Conservation (phyloP, 2,329 filamentous ascomycete genomes). For the Coniochaeta pulveracea region DNA sequence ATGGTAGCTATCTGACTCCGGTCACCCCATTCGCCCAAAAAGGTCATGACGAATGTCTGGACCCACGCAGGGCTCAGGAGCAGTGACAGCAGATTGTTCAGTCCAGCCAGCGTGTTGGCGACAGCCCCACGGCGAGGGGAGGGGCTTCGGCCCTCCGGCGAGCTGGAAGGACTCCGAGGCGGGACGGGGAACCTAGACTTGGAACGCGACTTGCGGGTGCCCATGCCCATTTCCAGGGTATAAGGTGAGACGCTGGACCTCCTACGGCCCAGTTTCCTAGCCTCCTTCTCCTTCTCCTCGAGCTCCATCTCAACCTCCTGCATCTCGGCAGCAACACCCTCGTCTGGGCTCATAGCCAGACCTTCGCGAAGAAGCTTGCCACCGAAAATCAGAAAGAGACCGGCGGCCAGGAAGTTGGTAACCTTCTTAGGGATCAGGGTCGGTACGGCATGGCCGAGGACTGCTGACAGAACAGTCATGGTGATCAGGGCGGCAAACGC, state of each 20-base stretch:
- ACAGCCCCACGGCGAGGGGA: conserved; percentile 32
- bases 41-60: conserved; percentile 98
- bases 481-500: conserved; percentile 84
- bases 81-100: conserved; percentile 78
- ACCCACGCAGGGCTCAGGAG: conserved; percentile 95
- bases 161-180: conserved; percentile 70
- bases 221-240: conserved; percentile 68
- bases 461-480: conserved; percentile 91
- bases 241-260: conserved; percentile 65
- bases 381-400: conserved; percentile 84
- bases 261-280: conserved; percentile 53
- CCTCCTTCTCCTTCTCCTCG: conserved; percentile 79
- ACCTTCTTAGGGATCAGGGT: conserved; percentile 81
- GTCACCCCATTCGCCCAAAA: conserved; percentile 96
- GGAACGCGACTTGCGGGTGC: conserved; percentile 57
- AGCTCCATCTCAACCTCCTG: conserved; percentile 91
- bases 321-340: conserved; percentile 95
- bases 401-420: conserved; percentile 76
- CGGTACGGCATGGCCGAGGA: conserved; percentile 86
- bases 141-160: conserved; percentile 47
- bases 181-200: conserved; percentile 70
- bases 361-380: conserved; percentile 76
- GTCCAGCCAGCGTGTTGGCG: conserved; percentile 41
- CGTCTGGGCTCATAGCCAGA: conserved; percentile 75
- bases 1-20: conserved; percentile 96